Percentiles rank a stretch among this genome's conserved stretches.
Conservation (phyloP, 768 basidiomycete species). For the Suillus discolor region DNA sequence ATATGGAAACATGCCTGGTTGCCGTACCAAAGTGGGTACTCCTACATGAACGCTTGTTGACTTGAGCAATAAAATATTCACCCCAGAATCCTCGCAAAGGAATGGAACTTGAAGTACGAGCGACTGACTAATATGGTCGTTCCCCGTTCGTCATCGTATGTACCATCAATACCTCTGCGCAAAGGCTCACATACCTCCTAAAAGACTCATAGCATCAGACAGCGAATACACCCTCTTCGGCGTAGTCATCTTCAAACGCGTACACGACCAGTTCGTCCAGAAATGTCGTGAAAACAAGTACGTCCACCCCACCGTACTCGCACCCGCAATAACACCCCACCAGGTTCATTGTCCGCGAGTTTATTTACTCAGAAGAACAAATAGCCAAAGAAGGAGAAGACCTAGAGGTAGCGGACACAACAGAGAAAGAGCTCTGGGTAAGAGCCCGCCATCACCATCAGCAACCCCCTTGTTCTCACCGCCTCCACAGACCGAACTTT, state of each 20-base stretch:
- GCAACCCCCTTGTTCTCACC: neutral
- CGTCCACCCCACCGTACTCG: slow-evolving; percentile 20
- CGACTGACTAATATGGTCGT: slow-evolving; percentile 88
- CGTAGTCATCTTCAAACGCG: slow-evolving; percentile 87
- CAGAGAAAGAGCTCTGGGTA: slow-evolving; percentile 98
- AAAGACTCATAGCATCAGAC: slow-evolving; percentile 77
- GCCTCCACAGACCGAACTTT: slow-evolving; percentile 75
- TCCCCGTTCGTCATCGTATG: slow-evolving; percentile 86
- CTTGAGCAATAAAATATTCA: slow-evolving; percentile 16
- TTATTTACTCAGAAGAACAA: slow-evolving; percentile 83
- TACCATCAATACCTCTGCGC: slow-evolving; percentile 19
- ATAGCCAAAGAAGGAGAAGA: slow-evolving; percentile 82
- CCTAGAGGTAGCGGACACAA: slow-evolving; percentile 72
- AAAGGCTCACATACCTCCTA: slow-evolving; percentile 12
- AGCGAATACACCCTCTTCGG: slow-evolving; percentile 86
- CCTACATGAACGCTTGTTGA: slow-evolving; percentile 5
- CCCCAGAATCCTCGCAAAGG: slow-evolving; percentile 73
- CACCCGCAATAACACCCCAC: neutral
- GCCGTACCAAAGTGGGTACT: slow-evolving; percentile 87
- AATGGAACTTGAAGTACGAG: slow-evolving; percentile 92
- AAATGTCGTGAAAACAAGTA: slow-evolving; percentile 96
- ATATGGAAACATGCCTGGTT: slow-evolving; percentile 88
- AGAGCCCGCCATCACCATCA: slow-evolving; percentile 20
- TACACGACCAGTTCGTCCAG: slow-evolving; percentile 91
- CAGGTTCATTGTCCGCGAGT: slow-evolving; percentile 95